Percentiles rank a stretch among this genome's conserved stretches.
phyloP scores from a whole-genome alignment of 768 basidiomycete genomes.

The Rickenella mellea region DNA sequence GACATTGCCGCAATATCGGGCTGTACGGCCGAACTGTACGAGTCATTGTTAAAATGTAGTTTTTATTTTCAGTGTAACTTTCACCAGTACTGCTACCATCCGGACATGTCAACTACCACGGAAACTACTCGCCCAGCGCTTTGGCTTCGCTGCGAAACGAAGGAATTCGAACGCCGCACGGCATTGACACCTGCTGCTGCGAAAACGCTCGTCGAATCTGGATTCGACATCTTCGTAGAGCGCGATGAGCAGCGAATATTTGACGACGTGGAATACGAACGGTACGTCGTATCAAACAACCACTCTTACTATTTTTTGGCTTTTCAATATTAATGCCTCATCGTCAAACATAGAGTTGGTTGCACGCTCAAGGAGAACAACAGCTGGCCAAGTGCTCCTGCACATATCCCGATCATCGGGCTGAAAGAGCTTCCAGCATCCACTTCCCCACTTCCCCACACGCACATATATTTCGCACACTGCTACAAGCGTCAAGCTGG shows the following conservation, averaged over 20 bases:
- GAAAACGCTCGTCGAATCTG: conserved; percentile 77
- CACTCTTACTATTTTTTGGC: background rate
- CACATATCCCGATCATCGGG: conserved; percentile 74
- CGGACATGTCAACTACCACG: too few species aligned
- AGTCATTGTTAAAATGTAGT: too few species aligned
- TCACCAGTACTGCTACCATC: too few species aligned
- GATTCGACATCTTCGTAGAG: conserved; percentile 88
- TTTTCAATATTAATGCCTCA: too few species aligned
- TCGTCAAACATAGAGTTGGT: conserved; percentile 71
- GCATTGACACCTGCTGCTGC: conserved; percentile 90
- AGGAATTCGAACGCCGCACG: conserved; percentile 86
- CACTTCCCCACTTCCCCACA: conserved; percentile 76
- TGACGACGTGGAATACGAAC: conserved; percentile 85
- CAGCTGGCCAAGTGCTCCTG: conserved; percentile 79
- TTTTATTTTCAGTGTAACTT: too few species aligned
- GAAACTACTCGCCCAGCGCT: too few species aligned
- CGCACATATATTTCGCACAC: conserved; percentile 97
- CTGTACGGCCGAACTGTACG: too few species aligned
- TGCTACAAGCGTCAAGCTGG: conserved; percentile 95
- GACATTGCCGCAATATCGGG: too few species aligned
- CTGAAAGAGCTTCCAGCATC: conserved; percentile 92
- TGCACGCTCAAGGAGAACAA: conserved; percentile 83
- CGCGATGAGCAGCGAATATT: conserved; percentile 92
- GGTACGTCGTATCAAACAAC: conserved; percentile 43
- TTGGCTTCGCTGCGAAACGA: conserved; percentile 98